Conservation (phyloP, 2,329 filamentous ascomycete species). For the Hirsutella rhossiliensis region DNA sequence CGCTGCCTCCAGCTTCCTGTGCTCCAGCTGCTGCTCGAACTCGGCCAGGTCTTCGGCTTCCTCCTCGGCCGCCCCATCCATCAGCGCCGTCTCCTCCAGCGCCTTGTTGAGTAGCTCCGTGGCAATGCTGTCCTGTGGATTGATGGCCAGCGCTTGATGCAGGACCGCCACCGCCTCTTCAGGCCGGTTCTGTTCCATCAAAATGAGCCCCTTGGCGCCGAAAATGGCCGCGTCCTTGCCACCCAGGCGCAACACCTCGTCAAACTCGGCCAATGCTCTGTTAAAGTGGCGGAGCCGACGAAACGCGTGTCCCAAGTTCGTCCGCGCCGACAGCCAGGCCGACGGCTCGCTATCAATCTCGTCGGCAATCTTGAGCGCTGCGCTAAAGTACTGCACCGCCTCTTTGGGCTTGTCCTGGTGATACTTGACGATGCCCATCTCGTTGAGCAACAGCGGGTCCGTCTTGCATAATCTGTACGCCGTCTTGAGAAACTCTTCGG, state of each 20-base stretch:
- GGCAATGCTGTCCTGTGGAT: conserved; percentile 69
- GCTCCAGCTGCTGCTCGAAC: conserved; percentile 40
- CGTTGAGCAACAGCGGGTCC: conserved; percentile 85
- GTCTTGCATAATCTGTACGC: conserved; percentile 73
- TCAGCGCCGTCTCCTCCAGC: conserved; percentile 45
- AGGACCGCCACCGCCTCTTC: conserved; percentile 72
- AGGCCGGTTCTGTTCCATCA: conserved; percentile 62
- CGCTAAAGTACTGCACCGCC: conserved; percentile 65
- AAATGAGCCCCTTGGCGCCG: conserved; percentile 69
- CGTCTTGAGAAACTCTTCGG: conserved; percentile 86
- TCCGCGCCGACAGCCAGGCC: conserved; percentile 73
- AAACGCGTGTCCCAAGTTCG: conserved; percentile 82
- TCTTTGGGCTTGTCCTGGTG: conserved; percentile 71
- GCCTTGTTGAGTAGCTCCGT: conserved; percentile 67
- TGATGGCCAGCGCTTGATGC: conserved; percentile 72
- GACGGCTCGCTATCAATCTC: conserved; percentile 73
- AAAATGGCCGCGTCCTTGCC: conserved; percentile 71
- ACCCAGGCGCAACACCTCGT: conserved; percentile 73
- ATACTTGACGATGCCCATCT: conserved; percentile 92
- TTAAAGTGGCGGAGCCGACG: conserved; percentile 58
- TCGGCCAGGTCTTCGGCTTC: conserved; percentile 32
- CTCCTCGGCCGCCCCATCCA: conserved; percentile 31
- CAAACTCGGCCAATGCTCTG: conserved; percentile 68
- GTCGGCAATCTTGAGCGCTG: conserved; percentile 64
- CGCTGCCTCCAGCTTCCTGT: conserved; percentile 32